phyloP scores from a whole-genome alignment of 768 basidiomycete species.

The Ramaria sp. region DNA sequence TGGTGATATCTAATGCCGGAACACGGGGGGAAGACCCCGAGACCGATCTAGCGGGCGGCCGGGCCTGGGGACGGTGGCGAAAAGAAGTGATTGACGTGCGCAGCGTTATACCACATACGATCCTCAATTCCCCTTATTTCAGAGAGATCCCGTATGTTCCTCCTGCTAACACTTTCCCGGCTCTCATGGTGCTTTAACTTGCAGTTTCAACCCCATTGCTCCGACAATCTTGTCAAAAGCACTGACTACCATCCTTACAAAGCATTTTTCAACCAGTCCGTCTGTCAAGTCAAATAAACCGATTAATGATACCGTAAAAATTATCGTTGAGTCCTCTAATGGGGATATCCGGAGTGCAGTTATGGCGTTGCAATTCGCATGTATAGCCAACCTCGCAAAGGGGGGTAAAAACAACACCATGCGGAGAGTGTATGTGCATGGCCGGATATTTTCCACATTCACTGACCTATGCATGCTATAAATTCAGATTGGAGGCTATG shows the following conservation, averaged over 20 bases:
- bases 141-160: slow-evolving; percentile 63
- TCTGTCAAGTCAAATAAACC: slow-evolving; percentile 25
- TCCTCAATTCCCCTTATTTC: slow-evolving; percentile 64
- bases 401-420: slow-evolving; percentile 13
- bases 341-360: slow-evolving; percentile 92
- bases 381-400: slow-evolving; percentile 28
- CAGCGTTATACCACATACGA: slow-evolving; percentile 55
- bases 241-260: slow-evolving; percentile 45
- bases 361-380: slow-evolving; percentile 88
- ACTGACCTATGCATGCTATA: background rate
- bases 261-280: slow-evolving; percentile 31
- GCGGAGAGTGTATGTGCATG: slow-evolving; percentile 22
- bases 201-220: slow-evolving; percentile 88
- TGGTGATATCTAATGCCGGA: slow-evolving; percentile 79
- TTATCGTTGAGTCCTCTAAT: slow-evolving; percentile 68
- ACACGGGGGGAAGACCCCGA: slow-evolving; percentile 54
- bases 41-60: slow-evolving; percentile 36
- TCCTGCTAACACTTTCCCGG: background rate
- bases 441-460: background rate
- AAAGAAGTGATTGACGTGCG: slow-evolving; percentile 57
- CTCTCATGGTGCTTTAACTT: slow-evolving; percentile 1
- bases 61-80: slow-evolving; percentile 28
- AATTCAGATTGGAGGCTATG: slow-evolving; percentile 54
- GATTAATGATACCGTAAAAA: slow-evolving; percentile 58
- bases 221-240: slow-evolving; percentile 76